A percentile compares a stretch with the other conserved stretches of the same genome.
These are phyloP conservation scores for Neocucurbitaria cava DNA, from an alignment of 2,329 filamentous ascomycete genomes.

Conservation along the genomic window DNA sequence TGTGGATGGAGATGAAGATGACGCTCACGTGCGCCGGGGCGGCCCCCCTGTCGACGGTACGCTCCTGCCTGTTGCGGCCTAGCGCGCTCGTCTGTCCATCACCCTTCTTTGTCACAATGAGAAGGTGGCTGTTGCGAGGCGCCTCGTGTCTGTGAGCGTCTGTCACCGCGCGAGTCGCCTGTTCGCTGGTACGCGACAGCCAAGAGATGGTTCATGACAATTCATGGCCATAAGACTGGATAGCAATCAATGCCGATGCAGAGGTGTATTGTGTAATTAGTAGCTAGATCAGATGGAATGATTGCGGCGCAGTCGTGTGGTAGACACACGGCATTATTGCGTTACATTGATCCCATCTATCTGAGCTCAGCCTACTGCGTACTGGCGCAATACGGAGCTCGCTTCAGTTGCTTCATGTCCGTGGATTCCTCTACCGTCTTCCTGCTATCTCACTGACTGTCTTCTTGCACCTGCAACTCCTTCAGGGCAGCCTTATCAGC, in stretches of 20 bases:
- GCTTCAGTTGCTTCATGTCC: constrained; percentile 19
- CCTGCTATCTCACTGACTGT: background rate
- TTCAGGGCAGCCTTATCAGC: constrained; percentile 19
- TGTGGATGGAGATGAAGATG: constrained; percentile 20
- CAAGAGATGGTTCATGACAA: too few relatives aligned
- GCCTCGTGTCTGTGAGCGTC: constrained; percentile 11
- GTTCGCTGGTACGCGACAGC: background rate
- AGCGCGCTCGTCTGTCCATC: constrained; percentile 14
- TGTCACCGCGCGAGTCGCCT: background rate
- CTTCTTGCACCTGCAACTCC: background rate
- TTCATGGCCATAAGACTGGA: too few relatives aligned
- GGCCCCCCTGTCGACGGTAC: background rate
- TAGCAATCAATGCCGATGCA: background rate
- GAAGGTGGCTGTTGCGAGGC: constrained; percentile 20
- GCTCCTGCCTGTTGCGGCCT: constrained; percentile 21
- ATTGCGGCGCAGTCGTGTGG: constrained; percentile 16
- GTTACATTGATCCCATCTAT: constrained; percentile 18
- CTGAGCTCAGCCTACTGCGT: constrained; percentile 10
- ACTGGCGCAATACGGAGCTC: constrained; percentile 11
- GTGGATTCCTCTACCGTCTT: constrained; percentile 3
- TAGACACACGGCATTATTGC: constrained; percentile 11
- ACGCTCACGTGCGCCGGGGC: constrained; percentile 25
- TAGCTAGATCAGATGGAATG: constrained; percentile 5
- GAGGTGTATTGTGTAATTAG: background rate
- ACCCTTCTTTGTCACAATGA: constrained; percentile 19